Evolutionary conservation across 2,329 filamentous ascomycete species (phyloP), one percentile per base, ranked within the genome.

Genomic region (Hypoxylon sp.): DNA sequence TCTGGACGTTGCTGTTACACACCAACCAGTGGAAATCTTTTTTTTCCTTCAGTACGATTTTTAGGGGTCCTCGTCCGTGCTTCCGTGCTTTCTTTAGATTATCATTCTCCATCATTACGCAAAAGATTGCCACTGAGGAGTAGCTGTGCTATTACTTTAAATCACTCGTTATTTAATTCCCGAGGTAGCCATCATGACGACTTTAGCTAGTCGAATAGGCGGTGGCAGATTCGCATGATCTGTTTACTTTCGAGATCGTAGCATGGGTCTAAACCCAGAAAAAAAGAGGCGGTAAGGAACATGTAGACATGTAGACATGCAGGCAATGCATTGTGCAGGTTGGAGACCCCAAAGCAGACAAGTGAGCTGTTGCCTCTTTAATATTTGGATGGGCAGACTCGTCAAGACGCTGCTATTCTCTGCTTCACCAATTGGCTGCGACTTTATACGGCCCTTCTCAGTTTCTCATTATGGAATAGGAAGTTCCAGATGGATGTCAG

Each of bases 261-360:
- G 48, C 60, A 56, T 51, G 60, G 56, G 37, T 64, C 51, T 35
- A 25, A 56, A 40, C 42, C 58, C 40, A 40, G 56, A 20, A 42
- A 55, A 49, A 66, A 62, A 63, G 42, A 65, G 59, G 59, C 53
- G 64, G 58, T 65, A 58, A 66, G 59, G 40, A 62, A 35, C 49
- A 37, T 54, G 53, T 55, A 55, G 17, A 42, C 35, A 55, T 44
- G 46, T 61, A 61, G 22, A 66, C 48, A 64, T 73, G 72, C 69
- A 69, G 69, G 70, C 66, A 71, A 73, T 72, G 72, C 69, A 71
- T 73, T 65, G 65, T 70, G 70, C 72, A 72, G 67, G 40, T 62
- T 58, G 63, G 58, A 53, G 63, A 68, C 66, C 72, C 61, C 57
- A 66, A 61, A 50, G 14, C 11, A 35, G 22, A 33, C 56, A 59